A percentile compares a stretch with the other conserved stretches of the same genome.
These are phyloP conservation scores for Pseudotulostoma volvatum DNA, from an alignment of 495 filamentous ascomycete genomes.

Conservation along the genomic window DNA sequence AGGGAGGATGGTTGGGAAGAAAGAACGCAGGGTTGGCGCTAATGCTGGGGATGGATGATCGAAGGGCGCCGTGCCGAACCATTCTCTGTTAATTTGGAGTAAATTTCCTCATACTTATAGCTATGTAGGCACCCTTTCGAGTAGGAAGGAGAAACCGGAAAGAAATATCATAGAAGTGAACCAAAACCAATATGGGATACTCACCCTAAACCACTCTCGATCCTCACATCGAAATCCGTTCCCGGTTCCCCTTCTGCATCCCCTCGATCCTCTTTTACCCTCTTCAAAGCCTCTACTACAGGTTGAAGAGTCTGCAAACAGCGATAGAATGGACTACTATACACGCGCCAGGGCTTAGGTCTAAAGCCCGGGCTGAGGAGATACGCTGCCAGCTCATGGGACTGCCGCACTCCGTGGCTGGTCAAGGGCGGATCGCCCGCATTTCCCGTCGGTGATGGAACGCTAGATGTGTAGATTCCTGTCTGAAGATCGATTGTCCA, in stretches of 20 bases:
- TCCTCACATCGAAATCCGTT: constrained; percentile 34
- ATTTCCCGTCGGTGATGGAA: constrained; percentile 69
- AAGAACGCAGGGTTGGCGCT: constrained; percentile 34
- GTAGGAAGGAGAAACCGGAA: too few species aligned
- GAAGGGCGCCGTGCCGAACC: constrained; percentile 65
- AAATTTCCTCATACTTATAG: too few species aligned
- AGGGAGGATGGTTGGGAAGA: constrained; percentile 43
- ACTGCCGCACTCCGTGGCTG: constrained; percentile 68
- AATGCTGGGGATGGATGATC: constrained; percentile 65
- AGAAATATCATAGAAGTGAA: too few species aligned
- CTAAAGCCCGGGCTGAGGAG: constrained; percentile 45
- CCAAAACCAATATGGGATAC: constrained; percentile 4
- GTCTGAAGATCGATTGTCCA: constrained; percentile 69
- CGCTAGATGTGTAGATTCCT: constrained; percentile 49
- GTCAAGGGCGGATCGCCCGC: constrained; percentile 76
- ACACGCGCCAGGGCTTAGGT: constrained; percentile 48
- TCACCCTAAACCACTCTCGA: constrained; percentile 61
- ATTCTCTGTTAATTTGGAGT: constrained; percentile 41
- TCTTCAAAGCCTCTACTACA: constrained; percentile 37
- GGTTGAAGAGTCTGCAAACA: constrained; percentile 80
- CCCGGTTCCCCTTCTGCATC: constrained; percentile 9
- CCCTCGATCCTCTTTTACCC: constrained; percentile 2
- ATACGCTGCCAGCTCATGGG: constrained; percentile 56
- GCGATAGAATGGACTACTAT: constrained; percentile 77
- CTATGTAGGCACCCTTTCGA: too few species aligned